Percentiles rank a stretch among this genome's conserved stretches.
Conservation (phyloP, 2,329 filamentous ascomycete genomes). For the Paecilomyces niveus region DNA sequence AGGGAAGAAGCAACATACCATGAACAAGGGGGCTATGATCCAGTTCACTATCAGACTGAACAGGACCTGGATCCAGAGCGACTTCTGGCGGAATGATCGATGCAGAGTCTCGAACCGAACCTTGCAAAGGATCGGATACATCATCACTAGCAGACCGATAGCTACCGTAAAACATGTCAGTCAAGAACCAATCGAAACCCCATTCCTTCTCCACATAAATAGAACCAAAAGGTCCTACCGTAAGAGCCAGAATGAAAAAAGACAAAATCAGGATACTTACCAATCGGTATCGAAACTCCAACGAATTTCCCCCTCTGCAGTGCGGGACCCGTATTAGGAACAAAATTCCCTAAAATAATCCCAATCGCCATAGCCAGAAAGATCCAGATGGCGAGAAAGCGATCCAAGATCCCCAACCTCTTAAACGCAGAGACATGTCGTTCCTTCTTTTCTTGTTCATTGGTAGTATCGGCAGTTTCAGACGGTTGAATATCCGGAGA, state of each 20-base stretch:
- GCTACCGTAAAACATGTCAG: conserved; percentile 41
- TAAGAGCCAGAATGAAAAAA: conserved; percentile 2
- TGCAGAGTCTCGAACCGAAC: conserved; percentile 72
- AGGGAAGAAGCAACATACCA: conserved; percentile 46
- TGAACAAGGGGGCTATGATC: conserved; percentile 73
- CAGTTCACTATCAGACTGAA: conserved; percentile 76
- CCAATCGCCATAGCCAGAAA: conserved; percentile 70
- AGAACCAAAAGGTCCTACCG: neutral
- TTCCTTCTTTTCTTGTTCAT: neutral
- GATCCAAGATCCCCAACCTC: conserved; percentile 53
- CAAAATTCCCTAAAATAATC: conserved; percentile 70
- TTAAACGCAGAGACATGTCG: conserved; percentile 29
- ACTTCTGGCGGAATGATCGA: conserved; percentile 52
- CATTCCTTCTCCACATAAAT: too few relatives aligned
- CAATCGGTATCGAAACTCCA: conserved; percentile 61
- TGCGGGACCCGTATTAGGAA: conserved; percentile 52
- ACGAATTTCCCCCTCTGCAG: conserved; percentile 67
- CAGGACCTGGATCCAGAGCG: conserved; percentile 69
- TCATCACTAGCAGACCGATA: conserved; percentile 78
- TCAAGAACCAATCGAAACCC: conserved; percentile 4
- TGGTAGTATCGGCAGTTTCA: neutral
- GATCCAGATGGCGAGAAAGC: conserved; percentile 65
- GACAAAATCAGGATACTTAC: conserved; percentile 34
- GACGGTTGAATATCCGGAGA: neutral
- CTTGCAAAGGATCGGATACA: conserved; percentile 89